Evolutionary conservation across 176 grass and related monocot species (phyloP).

Genomic region (Hyparrhenia diplandra): DNA sequence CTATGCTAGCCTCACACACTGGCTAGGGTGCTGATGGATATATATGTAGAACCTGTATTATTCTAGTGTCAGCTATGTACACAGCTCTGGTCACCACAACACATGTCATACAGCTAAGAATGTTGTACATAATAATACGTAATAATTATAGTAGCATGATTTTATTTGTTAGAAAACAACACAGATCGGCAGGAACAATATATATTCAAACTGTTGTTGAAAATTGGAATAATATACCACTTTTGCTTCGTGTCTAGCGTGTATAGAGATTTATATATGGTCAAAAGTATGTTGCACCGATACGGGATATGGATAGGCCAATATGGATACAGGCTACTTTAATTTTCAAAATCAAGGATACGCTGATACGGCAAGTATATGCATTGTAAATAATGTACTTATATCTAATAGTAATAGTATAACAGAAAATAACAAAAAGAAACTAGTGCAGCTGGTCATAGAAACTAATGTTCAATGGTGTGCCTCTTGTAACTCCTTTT

Average conservation of each 20-base stretch:
- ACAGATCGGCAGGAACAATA: not conserved
- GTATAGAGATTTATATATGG: not conserved
- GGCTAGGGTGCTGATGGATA: not conserved
- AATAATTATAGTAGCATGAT: not conserved
- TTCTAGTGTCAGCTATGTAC: constrained; percentile 10
- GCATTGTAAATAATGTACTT: no score
- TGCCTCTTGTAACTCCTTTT: no score
- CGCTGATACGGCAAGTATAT: no score
- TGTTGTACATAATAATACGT: no score
- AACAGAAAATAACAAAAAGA: no score
- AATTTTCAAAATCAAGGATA: no score
- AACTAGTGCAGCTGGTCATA: no score
- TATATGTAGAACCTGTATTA: not conserved
- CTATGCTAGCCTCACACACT: not conserved
- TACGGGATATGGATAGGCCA: no score
- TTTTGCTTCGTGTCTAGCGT: not conserved
- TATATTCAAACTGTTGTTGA: not conserved
- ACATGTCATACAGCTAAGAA: constrained; percentile 20
- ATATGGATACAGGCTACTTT: no score
- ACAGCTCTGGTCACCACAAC: constrained; percentile 5
- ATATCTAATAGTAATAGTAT: no score
- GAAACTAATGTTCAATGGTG: no score
- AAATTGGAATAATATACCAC: not conserved
- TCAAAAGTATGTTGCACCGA: not conserved
- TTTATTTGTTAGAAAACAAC: not conserved